These are phyloP conservation scores for Leishmania tarentolae DNA, from an alignment of 208 protist species.

Conservation along the genomic window DNA sequence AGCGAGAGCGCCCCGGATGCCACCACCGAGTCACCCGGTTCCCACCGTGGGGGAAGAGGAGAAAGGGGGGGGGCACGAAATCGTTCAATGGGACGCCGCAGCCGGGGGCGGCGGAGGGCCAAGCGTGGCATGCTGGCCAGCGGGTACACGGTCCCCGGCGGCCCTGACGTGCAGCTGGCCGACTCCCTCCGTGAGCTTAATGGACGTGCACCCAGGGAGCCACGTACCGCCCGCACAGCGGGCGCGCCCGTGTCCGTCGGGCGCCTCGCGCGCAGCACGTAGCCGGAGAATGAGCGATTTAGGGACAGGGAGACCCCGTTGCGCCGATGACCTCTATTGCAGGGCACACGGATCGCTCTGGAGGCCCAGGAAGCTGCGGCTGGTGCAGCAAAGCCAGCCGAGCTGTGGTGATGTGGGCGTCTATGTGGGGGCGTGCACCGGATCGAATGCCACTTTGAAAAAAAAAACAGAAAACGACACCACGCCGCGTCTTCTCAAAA, in stretches of 20 bases:
- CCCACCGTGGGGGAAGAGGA: no score
- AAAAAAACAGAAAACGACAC: not conserved
- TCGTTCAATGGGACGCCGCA: not conserved
- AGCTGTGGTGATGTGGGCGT: not conserved
- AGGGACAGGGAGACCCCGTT: no score
- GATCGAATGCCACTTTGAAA: not conserved
- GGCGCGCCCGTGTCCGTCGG: not conserved
- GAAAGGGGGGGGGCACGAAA: not conserved
- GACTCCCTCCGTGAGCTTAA: no score
- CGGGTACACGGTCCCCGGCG: not conserved
- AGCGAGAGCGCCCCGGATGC: no score
- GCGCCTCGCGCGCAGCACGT: no score
- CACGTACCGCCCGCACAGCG: not conserved
- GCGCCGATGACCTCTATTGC: no score
- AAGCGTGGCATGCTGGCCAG: no score
- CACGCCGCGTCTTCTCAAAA: not conserved
- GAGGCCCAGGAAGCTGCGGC: not conserved
- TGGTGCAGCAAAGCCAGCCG: not conserved
- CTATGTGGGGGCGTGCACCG: not conserved
- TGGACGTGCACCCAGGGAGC: no score
- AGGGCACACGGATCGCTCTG: not conserved
- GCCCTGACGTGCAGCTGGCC: not conserved
- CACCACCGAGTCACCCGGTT: not conserved
- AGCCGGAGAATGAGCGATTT: no score
- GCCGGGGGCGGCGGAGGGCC: not conserved